Conservation (phyloP, 2,329 filamentous ascomycete species). For the Cytospora mali region DNA sequence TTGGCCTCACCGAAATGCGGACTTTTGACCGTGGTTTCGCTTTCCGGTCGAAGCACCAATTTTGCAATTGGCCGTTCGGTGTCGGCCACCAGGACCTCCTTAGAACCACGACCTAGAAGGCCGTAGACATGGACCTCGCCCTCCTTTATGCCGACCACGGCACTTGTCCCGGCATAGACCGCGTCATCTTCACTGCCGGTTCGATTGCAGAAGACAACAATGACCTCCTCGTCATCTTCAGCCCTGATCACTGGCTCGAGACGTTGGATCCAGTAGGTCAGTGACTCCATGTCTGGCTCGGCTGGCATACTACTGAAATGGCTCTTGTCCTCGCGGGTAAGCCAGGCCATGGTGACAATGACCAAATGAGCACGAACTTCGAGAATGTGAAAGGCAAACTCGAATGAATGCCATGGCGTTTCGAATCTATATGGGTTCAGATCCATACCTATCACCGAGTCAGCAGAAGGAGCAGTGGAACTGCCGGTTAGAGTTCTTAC, state of each 20-base stretch:
- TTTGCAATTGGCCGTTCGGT: slow-evolving; percentile 43
- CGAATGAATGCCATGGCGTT: slow-evolving; percentile 51
- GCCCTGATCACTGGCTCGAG: slow-evolving; percentile 56
- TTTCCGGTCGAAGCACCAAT: slow-evolving; percentile 35
- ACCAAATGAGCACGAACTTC: slow-evolving; percentile 61
- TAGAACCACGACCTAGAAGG: slow-evolving; percentile 62
- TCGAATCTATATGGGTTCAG: slow-evolving; percentile 61
- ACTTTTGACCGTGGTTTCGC: slow-evolving; percentile 29
- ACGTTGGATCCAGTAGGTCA: slow-evolving; percentile 67
- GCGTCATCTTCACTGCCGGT: slow-evolving; percentile 61
- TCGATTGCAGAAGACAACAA: slow-evolving; percentile 65
- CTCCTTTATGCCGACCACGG: slow-evolving; percentile 59
- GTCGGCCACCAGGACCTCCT: slow-evolving; percentile 62
- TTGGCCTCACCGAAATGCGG: not conserved
- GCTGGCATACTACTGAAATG: slow-evolving; percentile 43
- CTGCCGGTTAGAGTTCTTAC: slow-evolving; percentile 41
- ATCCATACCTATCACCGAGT: slow-evolving; percentile 50
- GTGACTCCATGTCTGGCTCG: slow-evolving; percentile 62
- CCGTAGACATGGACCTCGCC: slow-evolving; percentile 63
- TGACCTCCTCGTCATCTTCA: slow-evolving; percentile 52
- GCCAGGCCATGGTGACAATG: slow-evolving; percentile 76
- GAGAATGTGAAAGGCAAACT: slow-evolving; percentile 60
- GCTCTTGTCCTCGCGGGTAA: slow-evolving; percentile 54
- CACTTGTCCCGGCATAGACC: slow-evolving; percentile 66
- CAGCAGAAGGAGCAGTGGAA: not conserved